These are phyloP conservation scores for Crepidotus variabilis DNA, from an alignment of 768 basidiomycete genomes.

Conservation along the genomic window DNA sequence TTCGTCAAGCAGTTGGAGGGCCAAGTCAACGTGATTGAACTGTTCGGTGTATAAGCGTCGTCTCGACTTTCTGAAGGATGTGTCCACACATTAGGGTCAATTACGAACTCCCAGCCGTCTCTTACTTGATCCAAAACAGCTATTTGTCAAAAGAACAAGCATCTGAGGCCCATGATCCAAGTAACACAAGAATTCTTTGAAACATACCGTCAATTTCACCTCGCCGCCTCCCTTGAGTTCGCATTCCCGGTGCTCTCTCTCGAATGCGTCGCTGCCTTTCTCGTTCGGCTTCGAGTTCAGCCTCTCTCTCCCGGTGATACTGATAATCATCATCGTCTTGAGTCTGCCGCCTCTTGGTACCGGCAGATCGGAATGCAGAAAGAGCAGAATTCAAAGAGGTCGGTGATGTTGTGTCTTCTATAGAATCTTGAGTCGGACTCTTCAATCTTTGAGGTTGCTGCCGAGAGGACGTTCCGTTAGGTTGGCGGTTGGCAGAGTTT, in stretches of 20 bases:
- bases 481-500: slow-evolving; percentile 10
- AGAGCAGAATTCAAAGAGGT: slow-evolving; percentile 52
- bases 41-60: slow-evolving; percentile 24
- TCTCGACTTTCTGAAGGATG: slow-evolving; percentile 6
- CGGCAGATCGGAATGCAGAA: slow-evolving; percentile 69
- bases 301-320: slow-evolving; percentile 53
- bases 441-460: slow-evolving; percentile 27
- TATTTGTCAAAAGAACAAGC: slow-evolving; percentile 24
- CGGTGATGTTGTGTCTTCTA: slow-evolving; percentile 34
- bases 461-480: slow-evolving; percentile 11
- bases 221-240: slow-evolving; percentile 48
- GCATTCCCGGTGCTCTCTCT: slow-evolving; percentile 61
- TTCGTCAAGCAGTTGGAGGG: slow-evolving; percentile 82
- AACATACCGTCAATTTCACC: slow-evolving; percentile 84
- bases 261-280: slow-evolving; percentile 65
- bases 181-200: not conserved
- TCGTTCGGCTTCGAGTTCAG: slow-evolving; percentile 61
- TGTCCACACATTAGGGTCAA: slow-evolving; percentile 67
- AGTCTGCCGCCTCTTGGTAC: slow-evolving; percentile 50
- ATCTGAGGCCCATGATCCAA: not conserved
- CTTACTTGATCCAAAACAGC: slow-evolving; percentile 83
- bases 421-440: slow-evolving; percentile 27
- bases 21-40: slow-evolving; percentile 95
- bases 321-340: slow-evolving; percentile 51
- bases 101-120: slow-evolving; percentile 88